phyloP scores from a whole-genome alignment of 192 early-diverging fungal genomes.

The Backusella sp. region DNA sequence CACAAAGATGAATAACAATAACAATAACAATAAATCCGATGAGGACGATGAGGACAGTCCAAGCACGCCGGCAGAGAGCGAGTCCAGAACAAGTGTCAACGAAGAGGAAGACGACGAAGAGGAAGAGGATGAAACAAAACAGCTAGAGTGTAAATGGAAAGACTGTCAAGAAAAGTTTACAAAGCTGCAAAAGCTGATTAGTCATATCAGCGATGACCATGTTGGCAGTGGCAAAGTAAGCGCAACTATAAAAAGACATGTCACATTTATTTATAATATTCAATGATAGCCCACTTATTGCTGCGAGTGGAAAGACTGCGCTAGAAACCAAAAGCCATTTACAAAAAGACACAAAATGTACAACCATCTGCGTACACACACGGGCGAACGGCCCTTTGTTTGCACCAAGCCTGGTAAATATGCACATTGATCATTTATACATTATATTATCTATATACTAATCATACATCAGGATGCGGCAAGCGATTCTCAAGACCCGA shows the following conservation, averaged over 20 bases:
- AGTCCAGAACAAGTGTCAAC: slow-evolving; percentile 13
- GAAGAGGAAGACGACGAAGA: slow-evolving; percentile 23
- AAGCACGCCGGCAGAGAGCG: slow-evolving; percentile 14
- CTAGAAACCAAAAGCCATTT: slow-evolving; percentile 60
- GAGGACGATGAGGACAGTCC: slow-evolving; percentile 18
- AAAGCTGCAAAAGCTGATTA: slow-evolving; percentile 44
- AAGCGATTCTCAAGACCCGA: slow-evolving; percentile 74
- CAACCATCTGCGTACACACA: slow-evolving; percentile 74
- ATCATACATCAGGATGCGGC: slow-evolving; percentile 59
- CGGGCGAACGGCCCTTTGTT: slow-evolving; percentile 72
- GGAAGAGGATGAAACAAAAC: slow-evolving; percentile 13
- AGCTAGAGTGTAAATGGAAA: slow-evolving; percentile 46
- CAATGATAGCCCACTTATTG: slow-evolving; percentile 42
- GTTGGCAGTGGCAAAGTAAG: slow-evolving; percentile 58
- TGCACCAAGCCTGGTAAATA: slow-evolving; percentile 49
- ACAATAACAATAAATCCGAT: background rate
- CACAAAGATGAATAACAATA: background rate
- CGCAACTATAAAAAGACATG: background rate
- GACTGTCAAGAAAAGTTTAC: slow-evolving; percentile 46
- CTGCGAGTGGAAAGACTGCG: slow-evolving; percentile 54
- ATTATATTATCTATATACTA: too few relatives aligned
- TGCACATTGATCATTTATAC: background rate
- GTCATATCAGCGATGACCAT: slow-evolving; percentile 50
- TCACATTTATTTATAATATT: slow-evolving; percentile 10
- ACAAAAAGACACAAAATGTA: slow-evolving; percentile 69